phyloP scores from a whole-genome alignment of 257 asterid species.

The Knoxia roxburghii region DNA sequence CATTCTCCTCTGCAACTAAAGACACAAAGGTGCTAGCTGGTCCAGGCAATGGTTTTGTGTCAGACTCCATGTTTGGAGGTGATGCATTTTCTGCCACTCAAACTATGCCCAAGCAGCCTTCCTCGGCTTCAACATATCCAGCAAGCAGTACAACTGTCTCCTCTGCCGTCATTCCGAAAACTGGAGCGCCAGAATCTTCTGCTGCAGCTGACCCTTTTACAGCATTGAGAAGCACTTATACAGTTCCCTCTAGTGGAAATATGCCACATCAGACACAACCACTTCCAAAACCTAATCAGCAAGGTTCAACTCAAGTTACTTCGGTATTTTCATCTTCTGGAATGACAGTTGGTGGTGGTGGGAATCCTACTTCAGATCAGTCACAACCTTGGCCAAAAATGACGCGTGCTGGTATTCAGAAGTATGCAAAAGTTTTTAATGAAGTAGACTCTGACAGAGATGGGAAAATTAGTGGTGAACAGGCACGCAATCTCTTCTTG shows the following conservation, averaged over 20 bases:
- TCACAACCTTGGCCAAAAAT: constrained; percentile 95
- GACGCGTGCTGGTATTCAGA: constrained; percentile 91
- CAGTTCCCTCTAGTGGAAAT: constrained; percentile 45
- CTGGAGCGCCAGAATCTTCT: constrained; percentile 42
- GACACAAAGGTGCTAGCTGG: constrained; percentile 42
- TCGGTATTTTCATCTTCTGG: constrained; percentile 49
- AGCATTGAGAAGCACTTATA: constrained; percentile 56
- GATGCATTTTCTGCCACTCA: constrained; percentile 58
- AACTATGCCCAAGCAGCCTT: constrained; percentile 38
- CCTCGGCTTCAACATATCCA: constrained; percentile 44
- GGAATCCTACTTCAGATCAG: constrained; percentile 44
- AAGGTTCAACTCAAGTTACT: constrained; percentile 48
- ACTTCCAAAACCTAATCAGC: constrained; percentile 55
- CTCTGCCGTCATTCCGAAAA: constrained; percentile 46
- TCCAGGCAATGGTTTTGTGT: constrained; percentile 42
- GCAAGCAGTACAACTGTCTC: constrained; percentile 40
- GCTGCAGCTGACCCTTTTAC: constrained; percentile 69
- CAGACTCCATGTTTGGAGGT: constrained; percentile 48
- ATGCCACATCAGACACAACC: constrained; percentile 49
- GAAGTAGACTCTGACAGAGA: constrained; percentile 88
- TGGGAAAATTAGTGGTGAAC: constrained; percentile 83
- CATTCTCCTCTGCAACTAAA: constrained; percentile 33
- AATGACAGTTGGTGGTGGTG: constrained; percentile 35
- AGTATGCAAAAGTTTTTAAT: constrained; percentile 82
- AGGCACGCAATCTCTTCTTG: constrained; percentile 86